Evolutionary conservation across 2,329 filamentous ascomycete genomes (phyloP).

Genomic region (Pseudogymnoascus verrucosus): DNA sequence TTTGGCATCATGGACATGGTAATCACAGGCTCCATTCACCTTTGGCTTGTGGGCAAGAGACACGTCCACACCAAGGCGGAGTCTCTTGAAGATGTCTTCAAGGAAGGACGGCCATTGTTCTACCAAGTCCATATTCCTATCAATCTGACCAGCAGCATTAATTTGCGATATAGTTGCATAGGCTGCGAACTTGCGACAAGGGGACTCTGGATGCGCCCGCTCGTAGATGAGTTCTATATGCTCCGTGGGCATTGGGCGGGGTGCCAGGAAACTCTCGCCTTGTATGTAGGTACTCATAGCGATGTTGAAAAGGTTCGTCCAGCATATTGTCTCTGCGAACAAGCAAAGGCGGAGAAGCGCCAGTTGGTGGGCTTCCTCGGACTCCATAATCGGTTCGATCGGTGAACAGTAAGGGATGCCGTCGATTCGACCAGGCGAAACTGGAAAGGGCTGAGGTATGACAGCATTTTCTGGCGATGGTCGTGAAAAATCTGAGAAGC

Average conservation of each 20-base stretch:
- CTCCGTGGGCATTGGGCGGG: background rate
- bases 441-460: background rate
- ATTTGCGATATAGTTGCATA: slow-evolving; percentile 8
- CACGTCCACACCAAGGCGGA: background rate
- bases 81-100: slow-evolving; percentile 5
- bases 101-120: slow-evolving; percentile 6
- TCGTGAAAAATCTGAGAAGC: background rate
- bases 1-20: background rate
- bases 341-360: slow-evolving; percentile 15
- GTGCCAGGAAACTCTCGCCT: slow-evolving; percentile 11
- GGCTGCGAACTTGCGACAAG: slow-evolving; percentile 13
- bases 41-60: background rate
- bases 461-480: background rate
- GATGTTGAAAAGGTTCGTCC: slow-evolving; percentile 15
- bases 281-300: slow-evolving; percentile 14
- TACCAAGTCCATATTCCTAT: slow-evolving; percentile 3
- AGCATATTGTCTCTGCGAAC: slow-evolving; percentile 13
- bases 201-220: slow-evolving; percentile 11
- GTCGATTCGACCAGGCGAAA: background rate
- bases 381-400: background rate
- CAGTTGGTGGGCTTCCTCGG: slow-evolving; percentile 10
- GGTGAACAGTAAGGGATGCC: background rate
- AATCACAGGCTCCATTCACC: background rate
- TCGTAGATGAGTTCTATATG: slow-evolving; percentile 14
- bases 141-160: background rate